A percentile compares a stretch with the other conserved stretches of the same genome.
Conservation (phyloP, 495 filamentous ascomycete genomes). For the Trypethelium eluteriae region DNA sequence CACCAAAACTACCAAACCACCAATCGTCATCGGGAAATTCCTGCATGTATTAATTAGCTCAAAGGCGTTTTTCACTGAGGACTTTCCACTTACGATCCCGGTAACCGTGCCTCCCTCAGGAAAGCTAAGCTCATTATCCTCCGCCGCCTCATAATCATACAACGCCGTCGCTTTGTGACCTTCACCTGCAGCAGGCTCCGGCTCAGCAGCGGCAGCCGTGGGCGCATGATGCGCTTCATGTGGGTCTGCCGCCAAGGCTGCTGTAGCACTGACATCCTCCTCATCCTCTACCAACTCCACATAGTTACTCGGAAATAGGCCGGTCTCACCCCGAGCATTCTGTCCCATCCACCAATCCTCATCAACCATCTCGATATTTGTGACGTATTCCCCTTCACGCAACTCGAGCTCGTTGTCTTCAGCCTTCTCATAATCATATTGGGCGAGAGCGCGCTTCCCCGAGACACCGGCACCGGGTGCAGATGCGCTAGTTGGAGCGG, state of each 20-base stretch:
- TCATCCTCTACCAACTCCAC: constrained; percentile 71
- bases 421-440: constrained; percentile 95
- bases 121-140: constrained; percentile 95
- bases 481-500: constrained; percentile 33
- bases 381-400: constrained; percentile 81
- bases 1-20: constrained; percentile 85
- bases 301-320: constrained; percentile 94
- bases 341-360: constrained; percentile 95
- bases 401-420: constrained; percentile 95
- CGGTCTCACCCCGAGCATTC: constrained; percentile 69
- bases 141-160: constrained; percentile 95
- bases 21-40: constrained; percentile 98
- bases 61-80: constrained; percentile 20
- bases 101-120: constrained; percentile 75
- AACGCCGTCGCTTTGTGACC: constrained; percentile 69
- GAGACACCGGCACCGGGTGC: constrained; percentile 26
- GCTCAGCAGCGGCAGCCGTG: constrained; percentile 26
- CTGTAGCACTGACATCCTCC: constrained; percentile 26
- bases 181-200: constrained; percentile 27
- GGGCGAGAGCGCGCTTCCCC: constrained; percentile 65
- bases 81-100: constrained; percentile 47
- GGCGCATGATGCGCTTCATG: constrained; percentile 16
- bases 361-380: constrained; percentile 97
- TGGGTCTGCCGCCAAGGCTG: constrained; percentile 11
- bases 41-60: constrained; percentile 37